phyloP scores from a whole-genome alignment of 2,329 filamentous ascomycete genomes.

The Xylariaceae sp. region DNA sequence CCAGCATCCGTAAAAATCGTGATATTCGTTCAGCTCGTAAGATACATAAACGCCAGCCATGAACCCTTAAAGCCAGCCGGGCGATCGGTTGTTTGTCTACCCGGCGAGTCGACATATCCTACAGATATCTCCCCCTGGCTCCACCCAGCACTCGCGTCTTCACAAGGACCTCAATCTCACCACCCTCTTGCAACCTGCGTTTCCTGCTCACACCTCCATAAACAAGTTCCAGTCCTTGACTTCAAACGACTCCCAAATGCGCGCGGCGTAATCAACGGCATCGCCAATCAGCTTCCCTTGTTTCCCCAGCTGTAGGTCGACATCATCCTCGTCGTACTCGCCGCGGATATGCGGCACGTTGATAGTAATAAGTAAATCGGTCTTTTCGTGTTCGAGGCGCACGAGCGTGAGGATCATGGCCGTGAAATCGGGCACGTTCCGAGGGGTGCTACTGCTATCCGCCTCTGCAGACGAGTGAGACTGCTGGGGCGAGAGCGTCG shows the following conservation, averaged over 20 bases:
- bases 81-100: too few species aligned
- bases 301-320: conserved; percentile 62
- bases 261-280: conserved; percentile 61
- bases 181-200: neutral
- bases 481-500: conserved; percentile 52
- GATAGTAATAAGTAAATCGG: conserved; percentile 79
- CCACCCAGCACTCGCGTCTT: too few species aligned
- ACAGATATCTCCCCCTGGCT: too few species aligned
- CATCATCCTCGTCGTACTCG: conserved; percentile 68
- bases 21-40: too few species aligned
- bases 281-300: conserved; percentile 65
- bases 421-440: conserved; percentile 58
- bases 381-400: conserved; percentile 67
- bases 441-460: conserved; percentile 34
- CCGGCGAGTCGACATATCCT: too few species aligned
- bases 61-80: too few species aligned
- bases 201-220: conserved; percentile 32
- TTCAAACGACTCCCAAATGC: conserved; percentile 68
- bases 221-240: conserved; percentile 81
- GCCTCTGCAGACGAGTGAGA: conserved; percentile 28
- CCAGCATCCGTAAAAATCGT: too few species aligned
- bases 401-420: conserved; percentile 74
- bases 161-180: neutral
- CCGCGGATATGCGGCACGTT: conserved; percentile 81
- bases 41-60: too few species aligned